Conservation (phyloP, 345 rosid species). For the Salix dunnii region DNA sequence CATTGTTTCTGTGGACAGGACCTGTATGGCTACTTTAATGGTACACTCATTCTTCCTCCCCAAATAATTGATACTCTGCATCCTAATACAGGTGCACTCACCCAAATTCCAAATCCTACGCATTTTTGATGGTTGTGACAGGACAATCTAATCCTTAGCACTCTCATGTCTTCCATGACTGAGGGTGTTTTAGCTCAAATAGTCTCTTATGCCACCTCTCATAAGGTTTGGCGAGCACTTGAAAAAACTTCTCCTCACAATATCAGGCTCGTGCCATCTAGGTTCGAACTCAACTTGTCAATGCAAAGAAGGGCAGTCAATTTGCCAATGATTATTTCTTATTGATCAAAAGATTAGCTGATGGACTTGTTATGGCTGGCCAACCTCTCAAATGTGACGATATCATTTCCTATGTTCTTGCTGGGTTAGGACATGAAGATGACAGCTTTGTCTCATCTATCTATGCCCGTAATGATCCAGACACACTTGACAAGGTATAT, state of each 20-base stretch:
- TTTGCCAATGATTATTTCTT: no score
- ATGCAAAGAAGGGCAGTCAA: background rate
- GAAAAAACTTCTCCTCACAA: background rate
- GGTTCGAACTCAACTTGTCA: background rate
- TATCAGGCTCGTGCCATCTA: background rate
- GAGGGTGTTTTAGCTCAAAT: background rate
- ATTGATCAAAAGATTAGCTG: no score
- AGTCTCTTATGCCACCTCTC: background rate
- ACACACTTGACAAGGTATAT: no score
- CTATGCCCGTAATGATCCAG: no score
- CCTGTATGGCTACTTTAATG: no score
- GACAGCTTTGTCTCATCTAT: background rate
- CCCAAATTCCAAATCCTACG: background rate
- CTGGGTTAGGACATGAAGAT: background rate
- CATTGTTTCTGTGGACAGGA: no score
- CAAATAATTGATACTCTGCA: no score
- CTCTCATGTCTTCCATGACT: background rate
- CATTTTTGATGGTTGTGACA: background rate
- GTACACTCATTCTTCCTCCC: background rate
- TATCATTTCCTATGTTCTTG: background rate
- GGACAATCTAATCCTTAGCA: no score
- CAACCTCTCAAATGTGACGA: background rate
- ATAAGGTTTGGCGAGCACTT: background rate
- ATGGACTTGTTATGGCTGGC: background rate
- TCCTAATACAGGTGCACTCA: background rate